phyloP scores from a whole-genome alignment of 306 rosid species.

The Spatholobus suberectus region DNA sequence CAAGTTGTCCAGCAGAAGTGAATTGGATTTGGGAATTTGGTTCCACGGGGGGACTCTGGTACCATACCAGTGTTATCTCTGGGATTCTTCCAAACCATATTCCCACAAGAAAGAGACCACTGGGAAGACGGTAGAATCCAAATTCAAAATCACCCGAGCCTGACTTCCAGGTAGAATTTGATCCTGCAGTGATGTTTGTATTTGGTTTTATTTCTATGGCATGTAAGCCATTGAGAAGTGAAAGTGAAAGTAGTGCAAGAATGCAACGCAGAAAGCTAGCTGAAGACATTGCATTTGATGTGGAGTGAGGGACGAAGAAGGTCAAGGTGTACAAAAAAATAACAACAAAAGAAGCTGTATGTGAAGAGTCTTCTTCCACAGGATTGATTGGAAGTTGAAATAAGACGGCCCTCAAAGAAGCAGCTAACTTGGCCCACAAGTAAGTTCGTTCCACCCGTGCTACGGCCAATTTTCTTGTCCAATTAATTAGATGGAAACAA shows the following conservation, averaged over 20 bases:
- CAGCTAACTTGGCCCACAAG: too few species aligned
- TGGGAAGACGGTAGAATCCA: constrained; percentile 36
- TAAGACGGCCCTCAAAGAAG: too few species aligned
- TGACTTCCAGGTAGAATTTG: constrained; percentile 43
- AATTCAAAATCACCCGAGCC: constrained; percentile 46
- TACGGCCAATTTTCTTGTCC: too few species aligned
- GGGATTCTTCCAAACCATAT: constrained; percentile 47
- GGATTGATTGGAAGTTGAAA: neutral
- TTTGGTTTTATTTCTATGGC: neutral
- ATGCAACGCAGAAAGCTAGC: neutral
- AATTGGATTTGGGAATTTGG: constrained; percentile 38
- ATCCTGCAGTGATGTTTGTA: constrained; percentile 45
- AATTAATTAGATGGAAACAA: too few species aligned
- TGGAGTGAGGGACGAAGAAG: constrained; percentile 21
- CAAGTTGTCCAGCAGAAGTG: constrained; percentile 34
- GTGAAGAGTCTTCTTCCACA: neutral
- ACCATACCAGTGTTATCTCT: constrained; percentile 49
- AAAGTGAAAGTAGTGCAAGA: constrained; percentile 22
- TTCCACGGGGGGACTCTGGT: constrained; percentile 24
- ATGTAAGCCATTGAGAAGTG: neutral
- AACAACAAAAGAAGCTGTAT: neutral
- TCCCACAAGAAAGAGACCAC: constrained; percentile 34
- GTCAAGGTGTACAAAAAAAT: neutral
- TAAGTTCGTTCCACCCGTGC: too few species aligned
- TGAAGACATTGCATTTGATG: constrained; percentile 12